Conservation (phyloP, 352 stramenopile species). For the Phytophthora vignae region DNA sequence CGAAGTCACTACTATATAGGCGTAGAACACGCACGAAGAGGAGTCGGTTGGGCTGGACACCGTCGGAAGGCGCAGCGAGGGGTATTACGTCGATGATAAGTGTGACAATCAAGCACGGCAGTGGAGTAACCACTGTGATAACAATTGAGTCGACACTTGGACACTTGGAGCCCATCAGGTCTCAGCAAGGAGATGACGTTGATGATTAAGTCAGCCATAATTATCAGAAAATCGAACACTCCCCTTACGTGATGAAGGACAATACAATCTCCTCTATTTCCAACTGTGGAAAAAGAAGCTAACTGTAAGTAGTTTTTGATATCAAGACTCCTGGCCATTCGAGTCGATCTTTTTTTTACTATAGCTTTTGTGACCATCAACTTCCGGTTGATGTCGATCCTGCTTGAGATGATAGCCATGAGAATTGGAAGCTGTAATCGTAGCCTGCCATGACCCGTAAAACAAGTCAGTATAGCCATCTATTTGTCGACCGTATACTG, state of each 20-base stretch:
- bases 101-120: background rate
- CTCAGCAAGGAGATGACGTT: background rate
- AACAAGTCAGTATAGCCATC: background rate
- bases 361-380: background rate
- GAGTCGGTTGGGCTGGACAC: background rate
- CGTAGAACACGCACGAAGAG: background rate
- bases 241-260: background rate
- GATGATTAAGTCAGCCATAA: background rate
- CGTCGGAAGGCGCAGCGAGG: background rate
- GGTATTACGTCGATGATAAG: background rate
- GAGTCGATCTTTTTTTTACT: background rate
- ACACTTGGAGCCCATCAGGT: background rate
- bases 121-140: background rate
- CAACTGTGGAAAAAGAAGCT: too few species aligned
- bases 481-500: background rate
- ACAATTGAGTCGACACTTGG: background rate
- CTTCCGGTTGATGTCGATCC: background rate
- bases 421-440: conserved; percentile 10
- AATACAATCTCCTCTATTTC: too few species aligned
- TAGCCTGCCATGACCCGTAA: background rate
- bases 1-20: background rate
- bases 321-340: too few species aligned
- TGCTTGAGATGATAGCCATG: background rate
- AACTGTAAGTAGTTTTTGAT: too few species aligned
- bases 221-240: background rate